These are phyloP conservation scores for Paramecium tetraurelia DNA, from an alignment of 73 alveolate species.

Conservation along the genomic window DNA sequence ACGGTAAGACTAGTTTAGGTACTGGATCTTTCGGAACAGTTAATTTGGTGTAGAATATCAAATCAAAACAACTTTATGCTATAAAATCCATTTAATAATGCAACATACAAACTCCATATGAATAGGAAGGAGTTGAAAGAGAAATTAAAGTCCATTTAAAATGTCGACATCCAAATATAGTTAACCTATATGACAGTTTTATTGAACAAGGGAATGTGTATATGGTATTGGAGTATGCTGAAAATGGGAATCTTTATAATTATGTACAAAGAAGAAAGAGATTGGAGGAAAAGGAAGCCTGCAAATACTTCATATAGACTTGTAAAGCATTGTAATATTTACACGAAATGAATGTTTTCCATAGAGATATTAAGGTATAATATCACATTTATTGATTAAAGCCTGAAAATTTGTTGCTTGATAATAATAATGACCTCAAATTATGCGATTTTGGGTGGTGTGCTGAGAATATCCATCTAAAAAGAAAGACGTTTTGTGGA, in stretches of 20 bases:
- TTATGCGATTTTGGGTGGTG: constrained; percentile 88
- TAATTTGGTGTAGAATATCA: not conserved
- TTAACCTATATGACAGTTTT: constrained; percentile 55
- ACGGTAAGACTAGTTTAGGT: constrained; percentile 41
- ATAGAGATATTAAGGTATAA: constrained; percentile 60
- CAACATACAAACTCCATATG: constrained; percentile 51
- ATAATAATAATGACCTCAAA: constrained; percentile 68
- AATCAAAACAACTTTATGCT: not conserved
- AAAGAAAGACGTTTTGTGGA: constrained; percentile 62
- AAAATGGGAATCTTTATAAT: constrained; percentile 62
- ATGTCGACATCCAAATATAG: constrained; percentile 47
- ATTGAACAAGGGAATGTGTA: constrained; percentile 49
- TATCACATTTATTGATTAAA: constrained; percentile 25
- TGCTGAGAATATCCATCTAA: constrained; percentile 65
- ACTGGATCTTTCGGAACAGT: constrained; percentile 51
- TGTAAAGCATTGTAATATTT: constrained; percentile 58
- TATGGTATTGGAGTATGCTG: constrained; percentile 59
- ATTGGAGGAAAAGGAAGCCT: constrained; percentile 61
- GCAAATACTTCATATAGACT: constrained; percentile 55
- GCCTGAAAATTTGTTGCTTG: constrained; percentile 82
- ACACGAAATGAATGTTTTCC: constrained; percentile 52
- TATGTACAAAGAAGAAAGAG: constrained; percentile 48
- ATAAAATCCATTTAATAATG: not conserved
- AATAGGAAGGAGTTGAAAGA: constrained; percentile 58
- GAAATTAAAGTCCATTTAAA: constrained; percentile 57